Conservation (phyloP, 495 filamentous ascomycete species). For the Thozetella sp. region DNA sequence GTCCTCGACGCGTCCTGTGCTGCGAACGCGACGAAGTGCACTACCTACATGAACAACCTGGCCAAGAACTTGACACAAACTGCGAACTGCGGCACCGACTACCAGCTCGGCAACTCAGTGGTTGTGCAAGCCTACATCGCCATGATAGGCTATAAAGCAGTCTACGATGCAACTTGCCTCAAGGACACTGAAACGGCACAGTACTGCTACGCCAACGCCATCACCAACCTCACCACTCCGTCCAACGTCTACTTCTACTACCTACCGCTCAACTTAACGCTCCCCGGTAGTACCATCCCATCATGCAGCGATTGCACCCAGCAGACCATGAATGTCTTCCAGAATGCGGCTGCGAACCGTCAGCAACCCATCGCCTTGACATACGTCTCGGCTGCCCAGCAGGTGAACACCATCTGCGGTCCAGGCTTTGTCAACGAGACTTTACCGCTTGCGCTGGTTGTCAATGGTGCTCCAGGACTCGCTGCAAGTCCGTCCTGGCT, state of each 20-base stretch:
- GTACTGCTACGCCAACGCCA: conserved; percentile 83
- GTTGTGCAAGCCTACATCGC: conserved; percentile 70
- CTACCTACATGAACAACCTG: conserved; percentile 55
- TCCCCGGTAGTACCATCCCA: conserved; percentile 64
- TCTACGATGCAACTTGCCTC: conserved; percentile 81
- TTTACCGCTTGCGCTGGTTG: conserved; percentile 42
- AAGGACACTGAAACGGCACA: conserved; percentile 50
- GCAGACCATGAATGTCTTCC: conserved; percentile 71
- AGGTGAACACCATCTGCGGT: conserved; percentile 69
- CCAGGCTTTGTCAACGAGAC: conserved; percentile 61
- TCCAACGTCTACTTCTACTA: conserved; percentile 80
- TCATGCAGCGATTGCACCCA: conserved; percentile 71
- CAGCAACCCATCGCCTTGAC: conserved; percentile 56
- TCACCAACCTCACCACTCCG: conserved; percentile 69
- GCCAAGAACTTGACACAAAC: conserved; percentile 58
- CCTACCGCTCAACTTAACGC: conserved; percentile 72
- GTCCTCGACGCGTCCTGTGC: conserved; percentile 73
- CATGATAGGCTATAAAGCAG: conserved; percentile 67
- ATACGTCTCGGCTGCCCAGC: conserved; percentile 64
- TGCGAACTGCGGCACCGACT: conserved; percentile 73
- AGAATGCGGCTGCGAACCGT: conserved; percentile 58
- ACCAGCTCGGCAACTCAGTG: conserved; percentile 60
- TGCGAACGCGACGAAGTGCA: conserved; percentile 61
- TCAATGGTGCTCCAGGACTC: not conserved
- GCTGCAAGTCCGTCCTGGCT: not conserved